Evolutionary conservation across 306 rosid species (phyloP), one percentile per base, ranked within the genome.

Genomic region (Cucurbita maxima): DNA sequence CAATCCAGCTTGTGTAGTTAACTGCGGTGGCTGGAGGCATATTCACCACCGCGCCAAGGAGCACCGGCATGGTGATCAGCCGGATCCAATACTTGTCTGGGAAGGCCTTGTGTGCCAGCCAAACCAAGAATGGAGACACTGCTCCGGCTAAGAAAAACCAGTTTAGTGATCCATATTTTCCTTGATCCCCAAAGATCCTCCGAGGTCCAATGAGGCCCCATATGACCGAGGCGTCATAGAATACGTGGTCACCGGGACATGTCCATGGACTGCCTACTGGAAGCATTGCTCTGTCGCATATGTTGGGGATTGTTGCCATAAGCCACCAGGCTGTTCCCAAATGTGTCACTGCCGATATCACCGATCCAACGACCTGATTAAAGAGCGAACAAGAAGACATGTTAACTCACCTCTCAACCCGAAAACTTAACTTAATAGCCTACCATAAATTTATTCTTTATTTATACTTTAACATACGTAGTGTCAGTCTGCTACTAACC

Each of bases 1-100:
- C 81, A 71, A 89, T 61, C 96, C 96, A 89, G 71, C 96, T 91
- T 10, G 81, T 58, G 82, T 75, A 91, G 77, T 91, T 91, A 0
- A 91, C 97, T 10, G 96, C 73, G 3, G 97, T 91, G 37, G 88
- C 97, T 0, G 97, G 92, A 58, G 96, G 97, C 89, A 91, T 86
- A 11, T 86, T 77, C 16, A 71, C 8, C 45, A 81, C 36, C 61
- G 91, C 79, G 11, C 88, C 89, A 25, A 91, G 77, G 10, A 91
- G 53, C 76, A 91, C 97, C 4, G 97, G 96, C 77, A 89, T 60
- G 30, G 83, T 87, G 48, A 91, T 84, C 5, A 89, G 91, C 25
- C 51, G 80, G 58, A 91, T 84, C 96, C 97, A 91, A 51, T 73
- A 82, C 76, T 81, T 83, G n/a, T 78, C 22, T 4, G 97, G 97